phyloP scores from a whole-genome alignment of 352 stramenopile species.

The Globisporangium perplexum region DNA sequence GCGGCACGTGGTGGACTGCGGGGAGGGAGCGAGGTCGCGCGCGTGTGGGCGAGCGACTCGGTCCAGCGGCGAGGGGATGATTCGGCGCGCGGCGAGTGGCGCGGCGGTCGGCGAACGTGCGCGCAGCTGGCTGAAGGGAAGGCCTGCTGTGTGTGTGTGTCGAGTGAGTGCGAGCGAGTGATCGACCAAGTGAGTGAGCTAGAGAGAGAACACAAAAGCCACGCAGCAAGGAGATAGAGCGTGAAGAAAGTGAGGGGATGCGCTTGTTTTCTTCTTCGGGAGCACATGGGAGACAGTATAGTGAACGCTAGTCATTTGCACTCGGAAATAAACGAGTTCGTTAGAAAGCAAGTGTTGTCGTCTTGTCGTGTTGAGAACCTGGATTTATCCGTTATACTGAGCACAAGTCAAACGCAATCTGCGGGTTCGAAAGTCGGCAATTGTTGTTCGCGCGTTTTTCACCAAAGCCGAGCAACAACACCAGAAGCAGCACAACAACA shows the following conservation, averaged over 20 bases:
- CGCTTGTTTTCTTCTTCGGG: slow-evolving; percentile 5
- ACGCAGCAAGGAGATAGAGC: not conserved
- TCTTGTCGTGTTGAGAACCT: too few species aligned
- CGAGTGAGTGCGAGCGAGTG: not conserved
- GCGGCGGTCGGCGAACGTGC: slow-evolving; percentile 1
- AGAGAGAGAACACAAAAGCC: not conserved
- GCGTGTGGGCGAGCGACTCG: too few species aligned
- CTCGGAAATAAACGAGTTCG: not conserved
- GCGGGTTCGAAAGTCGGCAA: not conserved
- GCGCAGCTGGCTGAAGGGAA: slow-evolving; percentile 6
- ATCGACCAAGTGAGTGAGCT: not conserved
- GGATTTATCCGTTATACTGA: too few species aligned
- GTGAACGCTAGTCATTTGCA: not conserved
- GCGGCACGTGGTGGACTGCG: slow-evolving; percentile 13
- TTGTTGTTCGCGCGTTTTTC: not conserved
- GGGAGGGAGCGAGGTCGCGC: slow-evolving; percentile 2
- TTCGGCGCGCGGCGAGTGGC: not conserved
- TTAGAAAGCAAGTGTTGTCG: too few species aligned
- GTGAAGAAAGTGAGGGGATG: slow-evolving; percentile 1
- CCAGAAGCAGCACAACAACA: not conserved
- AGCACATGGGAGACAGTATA: slow-evolving; percentile 3
- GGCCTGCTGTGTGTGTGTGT: too few species aligned
- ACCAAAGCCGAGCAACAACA: not conserved
- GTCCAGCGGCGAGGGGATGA: not conserved
- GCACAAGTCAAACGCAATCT: not conserved